Evolutionary conservation across 176 grass and related monocot genomes (phyloP).

Genomic region (Urochloa ruziziensis): DNA sequence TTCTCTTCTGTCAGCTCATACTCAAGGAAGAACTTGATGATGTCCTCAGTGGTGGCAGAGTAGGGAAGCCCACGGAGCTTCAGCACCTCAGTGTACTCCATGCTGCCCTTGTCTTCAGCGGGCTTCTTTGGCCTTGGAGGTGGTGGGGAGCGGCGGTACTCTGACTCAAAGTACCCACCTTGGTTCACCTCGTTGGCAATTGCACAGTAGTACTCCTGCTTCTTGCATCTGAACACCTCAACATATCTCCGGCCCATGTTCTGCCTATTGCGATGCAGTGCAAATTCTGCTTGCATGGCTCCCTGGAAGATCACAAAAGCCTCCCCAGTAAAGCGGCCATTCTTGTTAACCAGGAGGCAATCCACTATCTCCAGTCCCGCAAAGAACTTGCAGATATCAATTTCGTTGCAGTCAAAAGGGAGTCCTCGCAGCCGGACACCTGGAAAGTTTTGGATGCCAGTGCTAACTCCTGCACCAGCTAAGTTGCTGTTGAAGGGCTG

Average conservation of each 20-base stretch:
- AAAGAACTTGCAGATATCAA: slow-evolving; percentile 92
- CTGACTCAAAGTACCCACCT: slow-evolving; percentile 41
- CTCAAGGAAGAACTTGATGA: slow-evolving; percentile 82
- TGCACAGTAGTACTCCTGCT: slow-evolving; percentile 83
- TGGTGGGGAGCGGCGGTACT: slow-evolving; percentile 50
- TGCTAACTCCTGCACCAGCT: slow-evolving; percentile 39
- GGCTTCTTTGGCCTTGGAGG: slow-evolving; percentile 48
- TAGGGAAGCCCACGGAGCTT: slow-evolving; percentile 91
- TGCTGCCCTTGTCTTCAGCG: slow-evolving; percentile 61
- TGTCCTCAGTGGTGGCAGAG: slow-evolving; percentile 58
- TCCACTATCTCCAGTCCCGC: slow-evolving; percentile 78
- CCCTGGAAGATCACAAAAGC: slow-evolving; percentile 78
- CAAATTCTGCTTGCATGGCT: slow-evolving; percentile 69
- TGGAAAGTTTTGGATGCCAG: slow-evolving; percentile 65
- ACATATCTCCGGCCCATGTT: slow-evolving; percentile 92
- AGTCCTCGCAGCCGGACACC: slow-evolving; percentile 76
- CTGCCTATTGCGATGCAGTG: slow-evolving; percentile 74
- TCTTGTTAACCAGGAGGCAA: slow-evolving; percentile 78
- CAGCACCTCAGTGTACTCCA: slow-evolving; percentile 92
- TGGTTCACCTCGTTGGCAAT: slow-evolving; percentile 84
- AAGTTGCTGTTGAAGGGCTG: slow-evolving; percentile 45
- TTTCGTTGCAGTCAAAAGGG: slow-evolving; percentile 85
- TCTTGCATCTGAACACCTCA: slow-evolving; percentile 94
- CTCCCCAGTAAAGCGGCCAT: slow-evolving; percentile 73
- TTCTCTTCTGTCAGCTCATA: slow-evolving; percentile 70